Conservation (phyloP, 495 filamentous ascomycete genomes). For the Penicillium subrubescens region DNA sequence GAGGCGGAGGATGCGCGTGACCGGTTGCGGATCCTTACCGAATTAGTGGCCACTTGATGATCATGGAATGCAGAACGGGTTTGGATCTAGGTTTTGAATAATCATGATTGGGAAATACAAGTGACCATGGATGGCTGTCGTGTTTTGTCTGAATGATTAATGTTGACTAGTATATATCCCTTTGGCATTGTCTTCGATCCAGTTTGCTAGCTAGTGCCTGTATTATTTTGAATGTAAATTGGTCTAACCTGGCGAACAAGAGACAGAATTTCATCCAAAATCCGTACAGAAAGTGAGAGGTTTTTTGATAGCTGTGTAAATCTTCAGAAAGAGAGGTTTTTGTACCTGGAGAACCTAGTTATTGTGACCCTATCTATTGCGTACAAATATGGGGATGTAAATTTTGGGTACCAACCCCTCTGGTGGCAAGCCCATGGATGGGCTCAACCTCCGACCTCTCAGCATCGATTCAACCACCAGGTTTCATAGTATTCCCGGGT, state of each 20-base stretch:
- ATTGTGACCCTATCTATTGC: no score
- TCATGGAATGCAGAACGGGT: background rate
- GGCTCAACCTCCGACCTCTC: no score
- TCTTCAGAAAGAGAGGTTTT: no score
- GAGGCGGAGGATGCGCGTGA: conserved; percentile 12
- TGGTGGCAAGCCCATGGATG: no score
- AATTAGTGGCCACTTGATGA: background rate
- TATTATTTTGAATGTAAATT: background rate
- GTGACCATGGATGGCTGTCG: background rate
- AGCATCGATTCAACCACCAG: no score
- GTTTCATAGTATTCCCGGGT: no score
- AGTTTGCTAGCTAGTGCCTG: background rate
- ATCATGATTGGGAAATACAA: background rate
- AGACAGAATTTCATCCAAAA: no score
- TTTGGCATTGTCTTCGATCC: background rate
- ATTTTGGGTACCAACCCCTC: no score
- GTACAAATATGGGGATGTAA: no score
- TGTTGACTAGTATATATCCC: background rate
- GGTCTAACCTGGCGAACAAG: background rate
- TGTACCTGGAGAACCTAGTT: no score
- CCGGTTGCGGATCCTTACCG: background rate
- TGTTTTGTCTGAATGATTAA: background rate
- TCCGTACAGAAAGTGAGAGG: no score
- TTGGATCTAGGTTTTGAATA: background rate
- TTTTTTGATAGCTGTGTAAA: no score